A percentile compares a stretch with the other conserved stretches of the same genome.
phyloP scores from a whole-genome alignment of 139 green algal genomes.

The Ostreobium quekettii region DNA sequence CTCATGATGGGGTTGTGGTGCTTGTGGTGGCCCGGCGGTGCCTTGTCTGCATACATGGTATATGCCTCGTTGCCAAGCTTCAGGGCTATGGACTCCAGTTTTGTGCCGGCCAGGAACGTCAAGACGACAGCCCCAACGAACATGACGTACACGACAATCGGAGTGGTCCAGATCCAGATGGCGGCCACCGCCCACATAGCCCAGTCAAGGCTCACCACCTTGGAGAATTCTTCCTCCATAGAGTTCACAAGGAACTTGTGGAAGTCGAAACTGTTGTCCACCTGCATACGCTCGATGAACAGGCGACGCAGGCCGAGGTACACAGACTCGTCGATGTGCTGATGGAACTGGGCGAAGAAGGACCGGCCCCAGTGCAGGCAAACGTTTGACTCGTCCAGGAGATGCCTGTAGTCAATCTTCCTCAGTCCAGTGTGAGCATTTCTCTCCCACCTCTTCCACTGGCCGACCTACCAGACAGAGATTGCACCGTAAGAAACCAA shows the following conservation, averaged over 20 bases:
- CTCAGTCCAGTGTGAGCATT: background rate
- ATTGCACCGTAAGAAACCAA: no score
- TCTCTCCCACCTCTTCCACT: slow-evolving; percentile 23
- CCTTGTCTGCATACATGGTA: no score
- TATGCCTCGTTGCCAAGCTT: slow-evolving; percentile 22
- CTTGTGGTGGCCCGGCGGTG: no score
- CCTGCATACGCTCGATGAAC: slow-evolving; percentile 28
- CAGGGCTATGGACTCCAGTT: slow-evolving; percentile 10
- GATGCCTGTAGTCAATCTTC: background rate
- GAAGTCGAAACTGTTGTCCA: slow-evolving; percentile 27
- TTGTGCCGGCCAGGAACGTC: background rate
- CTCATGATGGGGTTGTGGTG: no score
- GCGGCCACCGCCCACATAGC: slow-evolving; percentile 25
- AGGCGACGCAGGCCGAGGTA: slow-evolving; percentile 21
- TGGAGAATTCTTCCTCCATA: slow-evolving; percentile 29
- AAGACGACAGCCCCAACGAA: background rate
- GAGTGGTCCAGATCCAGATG: slow-evolving; percentile 27
- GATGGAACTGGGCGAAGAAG: slow-evolving; percentile 13
- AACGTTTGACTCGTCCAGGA: background rate
- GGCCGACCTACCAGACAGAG: slow-evolving; percentile 22
- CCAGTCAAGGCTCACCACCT: slow-evolving; percentile 22
- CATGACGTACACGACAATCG: background rate
- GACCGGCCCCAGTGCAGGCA: slow-evolving; percentile 15
- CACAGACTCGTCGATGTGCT: background rate
- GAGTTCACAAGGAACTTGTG: slow-evolving; percentile 26